A percentile compares a stretch with the other conserved stretches of the same genome.
These are phyloP conservation scores for Globisporangium nagaii DNA, from an alignment of 352 stramenopile species.

Conservation along the genomic window DNA sequence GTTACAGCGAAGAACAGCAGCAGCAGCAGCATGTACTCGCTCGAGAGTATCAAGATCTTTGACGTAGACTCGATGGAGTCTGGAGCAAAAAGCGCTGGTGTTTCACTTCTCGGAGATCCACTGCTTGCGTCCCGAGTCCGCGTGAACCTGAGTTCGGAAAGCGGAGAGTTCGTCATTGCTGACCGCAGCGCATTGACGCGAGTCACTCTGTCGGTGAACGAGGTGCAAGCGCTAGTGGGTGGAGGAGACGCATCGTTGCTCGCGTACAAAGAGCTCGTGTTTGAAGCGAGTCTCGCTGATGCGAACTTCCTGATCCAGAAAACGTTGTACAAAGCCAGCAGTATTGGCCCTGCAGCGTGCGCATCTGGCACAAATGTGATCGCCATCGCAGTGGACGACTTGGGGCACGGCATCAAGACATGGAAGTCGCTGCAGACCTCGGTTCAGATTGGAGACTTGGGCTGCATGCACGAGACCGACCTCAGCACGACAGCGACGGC, in stretches of 20 bases:
- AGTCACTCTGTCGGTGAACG: background rate
- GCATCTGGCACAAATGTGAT: background rate
- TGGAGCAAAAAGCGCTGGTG: background rate
- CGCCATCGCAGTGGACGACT: constrained; percentile 5
- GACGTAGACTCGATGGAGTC: constrained; percentile 6
- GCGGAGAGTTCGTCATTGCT: background rate
- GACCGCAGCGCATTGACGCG: background rate
- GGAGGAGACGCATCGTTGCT: background rate
- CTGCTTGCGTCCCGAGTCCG: background rate
- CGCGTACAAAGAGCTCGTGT: constrained; percentile 7
- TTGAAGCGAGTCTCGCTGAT: constrained; percentile 11
- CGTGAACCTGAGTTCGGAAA: constrained; percentile 2
- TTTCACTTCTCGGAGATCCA: background rate
- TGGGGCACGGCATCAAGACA: background rate
- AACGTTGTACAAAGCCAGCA: constrained; percentile 4
- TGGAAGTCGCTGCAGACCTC: constrained; percentile 6
- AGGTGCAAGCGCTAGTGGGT: background rate
- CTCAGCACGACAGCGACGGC: background rate
- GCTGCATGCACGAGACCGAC: background rate
- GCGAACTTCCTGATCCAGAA: constrained; percentile 10
- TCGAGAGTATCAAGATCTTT: constrained; percentile 1
- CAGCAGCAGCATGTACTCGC: background rate
- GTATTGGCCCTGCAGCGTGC: background rate
- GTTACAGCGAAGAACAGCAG: background rate
- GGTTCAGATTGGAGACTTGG: background rate